Base-by-base conservation (phyloP, 441 rosid genomes). In the Arabidopsis hybrid region DNA sequence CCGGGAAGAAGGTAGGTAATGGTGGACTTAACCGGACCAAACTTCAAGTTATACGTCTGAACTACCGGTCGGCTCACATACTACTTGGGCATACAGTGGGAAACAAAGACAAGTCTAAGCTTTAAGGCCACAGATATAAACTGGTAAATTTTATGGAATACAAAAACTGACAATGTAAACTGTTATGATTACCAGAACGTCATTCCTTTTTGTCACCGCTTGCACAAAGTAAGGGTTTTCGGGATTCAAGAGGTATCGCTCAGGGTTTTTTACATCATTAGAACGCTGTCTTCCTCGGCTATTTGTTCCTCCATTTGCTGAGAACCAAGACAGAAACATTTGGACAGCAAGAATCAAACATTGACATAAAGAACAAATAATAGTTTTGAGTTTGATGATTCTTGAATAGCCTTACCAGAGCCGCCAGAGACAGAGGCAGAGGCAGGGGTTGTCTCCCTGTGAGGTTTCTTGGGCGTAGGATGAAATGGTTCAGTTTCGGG, bases 201-300 rank as follows among this genome's bases (percentile, higher is more conserved):
- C 39, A 0, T 45, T 76, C 49, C 16, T 57, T 64, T 63, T 64
- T 8, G 40, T 13, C 21, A 76, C 32, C 2, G 66, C 65, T 16
- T 58, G 58, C 40, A 76, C 71, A 40, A 63, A 69, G 79, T 12
- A 49, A 18, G 75, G 61, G 67, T 2, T 76, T 13, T 26, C 10
- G 0, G 67, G 79, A 35, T 69, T 64, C 32, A 9, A 1, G 66
- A 76, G 75, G 61, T 47, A 76, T 16, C 1, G 34, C 71, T 69
- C 61, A n/a, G 71, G 79, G 59, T 69, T 39, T 11, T n/a, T 29
- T 55, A 70, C 65, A 52, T 1, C 39, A 18, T 7, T 26, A 26
- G 29, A 26, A 53, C 4, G 53, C 3, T 16, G 17, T 46, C 53
- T 76, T 3, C 11, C 21, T 69, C 26, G 53, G 17, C 45, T 1